Conservation (phyloP, 768 basidiomycete species). For the Lactifluus hygrophoroides region DNA sequence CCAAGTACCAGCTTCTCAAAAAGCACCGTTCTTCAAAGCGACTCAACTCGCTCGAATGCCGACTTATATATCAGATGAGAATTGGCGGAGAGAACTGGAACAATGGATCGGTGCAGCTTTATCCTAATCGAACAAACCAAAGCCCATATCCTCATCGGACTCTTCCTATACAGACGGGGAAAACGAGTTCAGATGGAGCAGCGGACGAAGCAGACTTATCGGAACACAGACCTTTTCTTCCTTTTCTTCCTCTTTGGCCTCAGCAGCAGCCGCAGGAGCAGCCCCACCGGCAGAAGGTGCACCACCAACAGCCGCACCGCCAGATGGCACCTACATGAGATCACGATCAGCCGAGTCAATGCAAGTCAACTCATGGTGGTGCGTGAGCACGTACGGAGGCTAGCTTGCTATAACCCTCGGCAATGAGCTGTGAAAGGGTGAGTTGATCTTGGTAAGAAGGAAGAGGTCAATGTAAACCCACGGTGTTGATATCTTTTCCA, state of each 20-base stretch:
- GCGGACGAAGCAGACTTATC: not conserved
- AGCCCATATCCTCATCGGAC: conserved; percentile 98
- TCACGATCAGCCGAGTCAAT: conserved; percentile 4
- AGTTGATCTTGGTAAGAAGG: not conserved
- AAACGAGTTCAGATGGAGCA: not conserved
- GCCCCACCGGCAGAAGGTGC: conserved; percentile 47
- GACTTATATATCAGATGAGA: not conserved
- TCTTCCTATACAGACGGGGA: conserved; percentile 51
- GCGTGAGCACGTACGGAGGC: conserved; percentile 62
- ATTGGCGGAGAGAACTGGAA: not conserved
- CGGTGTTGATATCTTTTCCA: conserved; percentile 82
- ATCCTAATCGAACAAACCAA: conserved; percentile 89
- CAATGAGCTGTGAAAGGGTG: conserved; percentile 56
- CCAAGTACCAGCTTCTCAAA: no score
- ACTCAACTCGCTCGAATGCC: not conserved
- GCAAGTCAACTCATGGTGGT: not conserved
- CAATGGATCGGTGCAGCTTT: conserved; percentile 21
- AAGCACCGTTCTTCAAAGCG: not conserved
- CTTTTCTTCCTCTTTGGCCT: conserved; percentile 76
- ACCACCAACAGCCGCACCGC: conserved; percentile 64
- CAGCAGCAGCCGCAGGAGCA: conserved; percentile 52
- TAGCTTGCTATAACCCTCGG: conserved; percentile 87
- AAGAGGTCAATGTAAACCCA: conserved; percentile 29
- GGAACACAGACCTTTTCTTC: conserved; percentile 68
- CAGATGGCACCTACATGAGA: conserved; percentile 71